phyloP scores from a whole-genome alignment of 108 stramenopile genomes.

The Skeletonema potamos region DNA sequence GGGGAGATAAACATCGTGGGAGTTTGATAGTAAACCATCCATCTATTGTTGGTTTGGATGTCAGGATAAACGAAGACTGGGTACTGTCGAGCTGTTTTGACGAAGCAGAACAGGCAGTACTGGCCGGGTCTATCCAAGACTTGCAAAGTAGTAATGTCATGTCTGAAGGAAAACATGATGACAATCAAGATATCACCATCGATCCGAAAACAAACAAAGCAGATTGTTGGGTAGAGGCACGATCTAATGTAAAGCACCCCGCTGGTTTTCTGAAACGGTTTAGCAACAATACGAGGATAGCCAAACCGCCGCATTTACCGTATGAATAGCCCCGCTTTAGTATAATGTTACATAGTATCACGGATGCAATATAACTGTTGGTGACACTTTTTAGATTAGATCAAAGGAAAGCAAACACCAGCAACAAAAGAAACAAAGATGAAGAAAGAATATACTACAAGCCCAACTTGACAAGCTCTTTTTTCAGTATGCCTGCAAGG shows the following conservation, averaged over 20 bases:
- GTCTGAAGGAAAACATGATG: constrained; percentile 35
- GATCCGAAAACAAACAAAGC: constrained; percentile 41
- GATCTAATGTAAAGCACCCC: constrained; percentile 73
- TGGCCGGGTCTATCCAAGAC: constrained; percentile 74
- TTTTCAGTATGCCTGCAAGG: constrained; percentile 68
- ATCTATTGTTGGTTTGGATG: constrained; percentile 61
- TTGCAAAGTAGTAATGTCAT: constrained; percentile 71
- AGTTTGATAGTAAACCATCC: constrained; percentile 68
- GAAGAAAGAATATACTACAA: constrained; percentile 19
- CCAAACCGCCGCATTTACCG: constrained; percentile 70
- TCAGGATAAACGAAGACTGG: constrained; percentile 60
- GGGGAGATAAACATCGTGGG: constrained; percentile 47
- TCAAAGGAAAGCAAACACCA: neutral
- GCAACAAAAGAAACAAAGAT: neutral
- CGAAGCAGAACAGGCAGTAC: constrained; percentile 79
- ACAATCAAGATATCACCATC: constrained; percentile 5
- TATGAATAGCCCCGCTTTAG: constrained; percentile 44
- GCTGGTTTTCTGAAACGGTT: constrained; percentile 54
- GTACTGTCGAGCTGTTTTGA: constrained; percentile 60
- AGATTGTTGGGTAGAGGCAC: constrained; percentile 88
- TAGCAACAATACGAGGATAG: constrained; percentile 25
- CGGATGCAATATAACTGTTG: neutral
- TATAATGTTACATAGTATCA: neutral
- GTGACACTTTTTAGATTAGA: neutral
- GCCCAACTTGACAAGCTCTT: constrained; percentile 67